Evolutionary conservation across 1,284 basidiomycete genomes (phyloP).

Genomic region (Cryptococcus sp.): DNA sequence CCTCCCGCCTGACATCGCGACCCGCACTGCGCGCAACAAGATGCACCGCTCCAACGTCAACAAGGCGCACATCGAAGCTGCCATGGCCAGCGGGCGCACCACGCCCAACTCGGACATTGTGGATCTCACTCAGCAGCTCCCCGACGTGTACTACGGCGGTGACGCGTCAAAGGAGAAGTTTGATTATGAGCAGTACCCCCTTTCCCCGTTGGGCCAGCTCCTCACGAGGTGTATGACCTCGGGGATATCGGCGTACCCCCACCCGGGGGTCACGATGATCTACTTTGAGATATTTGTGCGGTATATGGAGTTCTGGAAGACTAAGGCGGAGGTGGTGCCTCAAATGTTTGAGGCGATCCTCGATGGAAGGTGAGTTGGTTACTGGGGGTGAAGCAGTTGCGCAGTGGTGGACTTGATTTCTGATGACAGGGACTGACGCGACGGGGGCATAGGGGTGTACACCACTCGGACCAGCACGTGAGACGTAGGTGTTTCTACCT

Average conservation of each 20-base stretch:
- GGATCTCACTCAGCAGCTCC: constrained; percentile 5
- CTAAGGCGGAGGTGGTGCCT: constrained; percentile 78
- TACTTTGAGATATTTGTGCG: constrained; percentile 91
- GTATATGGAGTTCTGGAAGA: constrained; percentile 95
- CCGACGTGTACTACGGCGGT: constrained; percentile 21
- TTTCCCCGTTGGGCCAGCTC: constrained; percentile 89
- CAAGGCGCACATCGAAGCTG: constrained; percentile 27
- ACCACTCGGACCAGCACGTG: constrained; percentile 68
- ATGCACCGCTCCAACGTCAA: constrained; percentile 28
- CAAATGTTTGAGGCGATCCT: constrained; percentile 87
- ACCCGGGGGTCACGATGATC: constrained; percentile 83
- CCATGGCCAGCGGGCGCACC: constrained; percentile 33
- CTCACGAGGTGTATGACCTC: constrained; percentile 79
- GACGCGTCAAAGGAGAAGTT: constrained; percentile 56
- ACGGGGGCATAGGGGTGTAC: constrained; percentile 66
- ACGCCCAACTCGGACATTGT: constrained; percentile 34
- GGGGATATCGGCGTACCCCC: constrained; percentile 76
- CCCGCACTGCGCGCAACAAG: constrained; percentile 32
- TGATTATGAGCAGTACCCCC: constrained; percentile 78
- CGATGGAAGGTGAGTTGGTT: constrained; percentile 60
- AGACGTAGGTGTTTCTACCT: constrained; percentile 86
- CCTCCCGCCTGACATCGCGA: constrained; percentile 46
- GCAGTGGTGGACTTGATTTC: too few relatives aligned
- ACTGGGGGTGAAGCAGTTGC: too few relatives aligned
- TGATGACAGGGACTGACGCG: not conserved